These are phyloP conservation scores for Podila epigama DNA, from an alignment of 192 early-diverging fungal genomes.

Conservation along the genomic window DNA sequence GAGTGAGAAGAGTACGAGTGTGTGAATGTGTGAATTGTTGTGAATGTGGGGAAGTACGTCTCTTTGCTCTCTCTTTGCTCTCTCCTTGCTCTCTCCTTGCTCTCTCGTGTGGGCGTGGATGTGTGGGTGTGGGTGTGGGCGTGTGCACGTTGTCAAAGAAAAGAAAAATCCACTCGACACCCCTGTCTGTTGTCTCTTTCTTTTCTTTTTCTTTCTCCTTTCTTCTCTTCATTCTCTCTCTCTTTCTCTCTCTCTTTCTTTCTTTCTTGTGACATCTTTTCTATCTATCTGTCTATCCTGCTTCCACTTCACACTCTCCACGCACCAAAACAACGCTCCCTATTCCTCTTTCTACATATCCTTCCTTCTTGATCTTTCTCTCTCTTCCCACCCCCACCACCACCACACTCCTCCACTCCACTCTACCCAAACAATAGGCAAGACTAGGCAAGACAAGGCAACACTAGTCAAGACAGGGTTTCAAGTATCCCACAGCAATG, in stretches of 20 bases:
- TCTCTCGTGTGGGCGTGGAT: not conserved
- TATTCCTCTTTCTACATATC: too few species aligned
- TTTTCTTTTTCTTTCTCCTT: not conserved
- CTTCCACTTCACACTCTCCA: not conserved
- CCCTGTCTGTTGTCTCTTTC: not conserved
- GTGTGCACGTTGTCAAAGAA: too few species aligned
- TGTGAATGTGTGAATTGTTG: not conserved
- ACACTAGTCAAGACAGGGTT: not conserved
- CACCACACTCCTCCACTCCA: too few species aligned
- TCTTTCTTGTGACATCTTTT: not conserved
- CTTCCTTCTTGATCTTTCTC: not conserved
- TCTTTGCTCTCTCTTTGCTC: not conserved
- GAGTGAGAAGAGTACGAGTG: not conserved
- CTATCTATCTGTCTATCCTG: not conserved
- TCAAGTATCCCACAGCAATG: conserved; percentile 6
- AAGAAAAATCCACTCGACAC: not conserved
- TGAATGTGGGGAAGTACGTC: not conserved
- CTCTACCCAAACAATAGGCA: not conserved
- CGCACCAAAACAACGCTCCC: not conserved
- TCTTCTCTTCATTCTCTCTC: conserved; percentile 1
- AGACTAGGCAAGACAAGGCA: too few species aligned
- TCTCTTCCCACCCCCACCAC: too few species aligned
- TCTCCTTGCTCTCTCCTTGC: not conserved
- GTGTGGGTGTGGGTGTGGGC: too few species aligned
- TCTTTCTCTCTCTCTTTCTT: not conserved